Evolutionary conservation across 805 yeast species (phyloP), one percentile per base, ranked within the genome.

Genomic region (Myxozyma kluyveri): DNA sequence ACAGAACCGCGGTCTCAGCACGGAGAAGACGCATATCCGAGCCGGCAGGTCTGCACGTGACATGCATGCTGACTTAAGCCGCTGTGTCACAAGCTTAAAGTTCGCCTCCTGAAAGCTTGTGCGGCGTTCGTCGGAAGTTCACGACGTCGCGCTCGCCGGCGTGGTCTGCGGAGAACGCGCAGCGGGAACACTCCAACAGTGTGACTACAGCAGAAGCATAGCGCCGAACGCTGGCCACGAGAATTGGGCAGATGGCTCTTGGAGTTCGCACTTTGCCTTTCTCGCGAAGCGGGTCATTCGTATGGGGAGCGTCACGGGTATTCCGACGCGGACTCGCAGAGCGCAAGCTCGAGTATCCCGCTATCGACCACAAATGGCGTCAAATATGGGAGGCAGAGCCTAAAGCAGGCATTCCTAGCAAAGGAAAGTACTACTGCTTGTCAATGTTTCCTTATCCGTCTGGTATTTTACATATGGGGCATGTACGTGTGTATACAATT

Each of bases 391-490:
- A 31, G 4, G 42, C 36, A 18, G 35, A n/a, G 37, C 40, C 37
- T 33, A 31, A 23, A 10, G 26, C 36, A n/a, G 56, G 56, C 32
- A 43, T 17, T 18, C 54, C 57, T 22, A 24, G 52, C 2, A 38
- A 35, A 12, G 55, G 56, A 33, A 47, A 47, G 23, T 54, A 47
- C 49, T 91, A 83, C 67, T 79, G 86, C 24, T 72, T 93, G 29
- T 76, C 95, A 0, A 87, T 86, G 96, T 91, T 93, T 65, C 99
- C 99, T 0, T 93, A 93, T 63, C 99, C 99, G 1, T 88, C 96
- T 0, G 99, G 99, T 1, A 76, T 77, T 53, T 75, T 93, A 3
- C 99, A 93, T 65, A 82, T 93, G 78, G 99, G 99, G 0, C 99
- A 93, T 69, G 75, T 90, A 40, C 74, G 99, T 47, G 99, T 93